A percentile compares a stretch with the other conserved stretches of the same genome.
Evolutionary conservation across 345 rosid species (phyloP).

Genomic region (Limnanthes douglasii): DNA sequence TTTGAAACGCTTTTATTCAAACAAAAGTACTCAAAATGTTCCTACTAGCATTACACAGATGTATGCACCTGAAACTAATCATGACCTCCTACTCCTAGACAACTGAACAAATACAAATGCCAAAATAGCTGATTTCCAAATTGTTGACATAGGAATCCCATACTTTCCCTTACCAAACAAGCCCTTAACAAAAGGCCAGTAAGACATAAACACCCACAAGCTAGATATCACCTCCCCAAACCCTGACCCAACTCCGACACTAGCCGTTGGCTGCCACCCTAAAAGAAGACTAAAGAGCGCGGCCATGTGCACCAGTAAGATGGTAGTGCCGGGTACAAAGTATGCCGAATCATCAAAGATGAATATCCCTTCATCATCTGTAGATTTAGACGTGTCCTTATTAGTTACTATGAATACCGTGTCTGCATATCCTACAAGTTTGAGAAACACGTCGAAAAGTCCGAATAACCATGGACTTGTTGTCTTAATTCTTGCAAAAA

Average conservation of each 20-base stretch:
- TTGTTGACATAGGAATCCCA: slow-evolving; percentile 44
- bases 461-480: slow-evolving; percentile 29
- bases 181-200: slow-evolving; percentile 36
- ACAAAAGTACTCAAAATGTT: no score
- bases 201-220: slow-evolving; percentile 22
- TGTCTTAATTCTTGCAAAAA: slow-evolving; percentile 6
- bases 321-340: slow-evolving; percentile 38
- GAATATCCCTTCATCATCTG: no score
- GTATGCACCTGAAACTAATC: no score
- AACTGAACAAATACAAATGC: no score
- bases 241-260: slow-evolving; percentile 11
- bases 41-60: no score
- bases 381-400: slow-evolving; percentile 19
- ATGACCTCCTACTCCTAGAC: no score
- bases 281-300: slow-evolving; percentile 11
- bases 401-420: slow-evolving; percentile 34
- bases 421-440: slow-evolving; percentile 33
- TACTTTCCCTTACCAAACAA: slow-evolving; percentile 34
- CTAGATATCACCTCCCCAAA: slow-evolving; percentile 22
- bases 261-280: slow-evolving; percentile 6
- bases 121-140: no score
- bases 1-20: no score
- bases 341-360: slow-evolving; percentile 26
- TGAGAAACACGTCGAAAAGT: slow-evolving; percentile 11
- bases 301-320: slow-evolving; percentile 26